These are phyloP conservation scores for Cryptococcus sp. DNA, from an alignment of 1,284 basidiomycete genomes.

Conservation along the genomic window DNA sequence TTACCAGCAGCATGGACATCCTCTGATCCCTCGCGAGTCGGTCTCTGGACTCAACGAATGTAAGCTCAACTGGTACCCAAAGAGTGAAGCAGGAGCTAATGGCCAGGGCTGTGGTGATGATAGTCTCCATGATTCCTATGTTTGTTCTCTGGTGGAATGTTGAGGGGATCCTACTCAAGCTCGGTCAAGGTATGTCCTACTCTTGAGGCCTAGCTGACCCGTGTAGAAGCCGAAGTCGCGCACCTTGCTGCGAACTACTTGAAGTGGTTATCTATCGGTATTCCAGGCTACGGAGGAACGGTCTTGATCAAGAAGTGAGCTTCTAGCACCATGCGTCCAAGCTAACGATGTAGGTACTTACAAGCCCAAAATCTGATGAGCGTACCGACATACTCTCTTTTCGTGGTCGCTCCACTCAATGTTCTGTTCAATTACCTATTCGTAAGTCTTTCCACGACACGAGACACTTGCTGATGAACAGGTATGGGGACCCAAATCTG, in stretches of 20 bases:
- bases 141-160: constrained; percentile 67
- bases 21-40: constrained; percentile 72
- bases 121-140: constrained; percentile 49
- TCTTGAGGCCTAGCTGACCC: background rate
- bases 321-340: background rate
- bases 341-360: constrained; percentile 60
- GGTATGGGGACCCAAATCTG: constrained; percentile 76
- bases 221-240: constrained; percentile 68
- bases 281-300: constrained; percentile 68
- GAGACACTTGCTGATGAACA: constrained; percentile 9
- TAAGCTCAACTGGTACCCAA: constrained; percentile 18
- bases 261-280: constrained; percentile 68
- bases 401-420: constrained; percentile 82
- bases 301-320: constrained; percentile 40
- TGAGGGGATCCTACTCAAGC: constrained; percentile 67
- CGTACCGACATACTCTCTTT: constrained; percentile 79
- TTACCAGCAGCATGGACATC: constrained; percentile 90
- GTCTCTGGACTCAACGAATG: constrained; percentile 88
- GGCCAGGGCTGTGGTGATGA: constrained; percentile 61
- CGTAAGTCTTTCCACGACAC: constrained; percentile 37
- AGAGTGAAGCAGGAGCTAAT: constrained; percentile 53
- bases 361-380: constrained; percentile 83
- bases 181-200: constrained; percentile 62
- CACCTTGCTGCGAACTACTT: constrained; percentile 71
- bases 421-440: constrained; percentile 76